Conservation (phyloP, 2,329 filamentous ascomycete genomes). For the Trichoderma sp. region DNA sequence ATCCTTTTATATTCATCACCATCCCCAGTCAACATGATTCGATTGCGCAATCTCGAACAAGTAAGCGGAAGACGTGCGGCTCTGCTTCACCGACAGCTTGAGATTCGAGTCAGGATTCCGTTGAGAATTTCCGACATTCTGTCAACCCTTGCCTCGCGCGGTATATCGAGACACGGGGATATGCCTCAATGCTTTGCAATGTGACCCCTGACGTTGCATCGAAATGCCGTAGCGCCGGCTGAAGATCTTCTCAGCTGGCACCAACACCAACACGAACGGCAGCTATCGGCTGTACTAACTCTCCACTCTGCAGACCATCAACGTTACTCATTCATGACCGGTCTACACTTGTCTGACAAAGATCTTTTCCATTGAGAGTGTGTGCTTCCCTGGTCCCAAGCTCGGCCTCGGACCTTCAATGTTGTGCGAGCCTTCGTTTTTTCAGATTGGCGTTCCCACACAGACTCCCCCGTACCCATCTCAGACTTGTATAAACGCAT, state of each 20-base stretch:
- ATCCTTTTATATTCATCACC: neutral
- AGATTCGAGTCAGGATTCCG: neutral
- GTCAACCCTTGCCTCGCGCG: neutral
- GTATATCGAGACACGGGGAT: neutral
- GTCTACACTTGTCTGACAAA: neutral
- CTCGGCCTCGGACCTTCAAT: neutral
- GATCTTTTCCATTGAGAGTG: neutral
- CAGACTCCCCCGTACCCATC: neutral
- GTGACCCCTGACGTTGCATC: neutral
- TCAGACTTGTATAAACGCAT: neutral
- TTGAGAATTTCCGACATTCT: neutral
- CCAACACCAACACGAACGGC: neutral
- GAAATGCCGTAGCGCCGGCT: neutral
- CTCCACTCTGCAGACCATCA: neutral
- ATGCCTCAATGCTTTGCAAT: neutral
- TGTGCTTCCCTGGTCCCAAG: neutral
- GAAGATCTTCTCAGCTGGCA: neutral
- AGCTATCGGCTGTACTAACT: neutral
- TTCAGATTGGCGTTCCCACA: neutral
- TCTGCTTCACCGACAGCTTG: neutral
- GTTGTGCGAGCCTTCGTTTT: neutral
- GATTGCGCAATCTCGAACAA: neutral
- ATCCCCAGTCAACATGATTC: neutral
- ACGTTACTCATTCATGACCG: neutral
- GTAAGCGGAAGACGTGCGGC: neutral